Evolutionary conservation across 1,284 basidiomycete genomes (phyloP), one percentile per base, ranked within the genome.

Genomic region (Exobasidium rhododendri): DNA sequence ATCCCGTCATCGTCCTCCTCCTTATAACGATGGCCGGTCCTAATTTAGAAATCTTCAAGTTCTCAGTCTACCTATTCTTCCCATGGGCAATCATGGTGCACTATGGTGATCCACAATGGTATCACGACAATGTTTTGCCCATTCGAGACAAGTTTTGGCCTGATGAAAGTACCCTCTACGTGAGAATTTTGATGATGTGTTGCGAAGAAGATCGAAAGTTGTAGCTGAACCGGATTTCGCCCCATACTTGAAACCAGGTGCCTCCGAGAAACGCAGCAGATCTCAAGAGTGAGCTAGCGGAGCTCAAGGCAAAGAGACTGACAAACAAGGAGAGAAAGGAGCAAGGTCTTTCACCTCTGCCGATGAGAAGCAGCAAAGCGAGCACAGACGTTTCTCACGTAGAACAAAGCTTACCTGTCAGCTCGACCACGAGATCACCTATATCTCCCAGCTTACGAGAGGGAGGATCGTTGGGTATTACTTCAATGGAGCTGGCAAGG

Each of bases 71-170:
- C 81, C 86, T 94, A 63, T 91, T 92, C 78, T 88, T 94, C 67
- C 92, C 92, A 0, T 85, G 94, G 56, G 83, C 85, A 47, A 86
- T 90, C 28, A 87, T 94, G 81, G 82, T 92, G 57, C 89, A 93
- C 79, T 94, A 90, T 75, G 91, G 92, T 58, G 90, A 92, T 79
- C 90, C 91, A 3, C 85, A 89, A 43, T 96, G 91, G 91, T 94
- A 93, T 76, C 83, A 85, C 52, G 83, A 84, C 49, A 84, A 90
- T 69, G 91, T 94, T 45, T 80, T 89, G 45, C 91, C 92, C 65
- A 66, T 74, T 47, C 65, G 73, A 28, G 69, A 75, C 24, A 61
- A 66, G 20, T 75, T 74, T 59, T 75, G 74, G 74, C 74, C 74
- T 2, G 67, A 65, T 32, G 62, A 68, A 44, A 64, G 72, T 13